A percentile compares a stretch with the other conserved stretches of the same genome.
Evolutionary conservation across 2,329 filamentous ascomycete species (phyloP).

Genomic region (Niveomyces coronatus): DNA sequence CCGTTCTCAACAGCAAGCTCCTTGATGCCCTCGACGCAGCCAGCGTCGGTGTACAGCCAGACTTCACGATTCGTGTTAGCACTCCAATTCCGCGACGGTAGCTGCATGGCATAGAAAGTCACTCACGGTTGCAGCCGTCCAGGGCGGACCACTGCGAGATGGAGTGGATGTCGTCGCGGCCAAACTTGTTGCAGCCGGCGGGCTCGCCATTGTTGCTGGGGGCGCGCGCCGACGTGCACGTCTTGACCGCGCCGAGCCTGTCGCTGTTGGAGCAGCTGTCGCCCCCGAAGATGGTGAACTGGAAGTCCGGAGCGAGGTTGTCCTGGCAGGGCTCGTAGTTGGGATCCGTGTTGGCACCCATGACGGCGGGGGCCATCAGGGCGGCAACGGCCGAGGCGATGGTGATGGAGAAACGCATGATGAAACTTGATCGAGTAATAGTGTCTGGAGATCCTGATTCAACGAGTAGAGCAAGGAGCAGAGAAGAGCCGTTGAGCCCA

Average conservation of each 20-base stretch:
- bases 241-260: neutral
- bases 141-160: constrained; percentile 6
- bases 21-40: constrained; percentile 3
- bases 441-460: no score
- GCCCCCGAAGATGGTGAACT: constrained; percentile 4
- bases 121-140: constrained; percentile 6
- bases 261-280: constrained; percentile 1
- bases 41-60: constrained; percentile 5
- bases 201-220: constrained; percentile 7
- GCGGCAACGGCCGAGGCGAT: constrained; percentile 2
- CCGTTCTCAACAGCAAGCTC: neutral
- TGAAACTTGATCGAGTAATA: no score
- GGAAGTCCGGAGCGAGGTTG: constrained; percentile 2
- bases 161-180: neutral
- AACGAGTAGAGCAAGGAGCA: no score
- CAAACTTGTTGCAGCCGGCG: constrained; percentile 5
- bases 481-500: no score
- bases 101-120: no score
- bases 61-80: neutral
- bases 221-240: constrained; percentile 4
- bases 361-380: neutral
- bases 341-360: no score
- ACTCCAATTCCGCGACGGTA: no score
- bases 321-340: constrained; percentile 3
- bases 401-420: neutral